Evolutionary conservation across 2,329 filamentous ascomycete genomes (phyloP).

Genomic region (Escovopsis sp.): DNA sequence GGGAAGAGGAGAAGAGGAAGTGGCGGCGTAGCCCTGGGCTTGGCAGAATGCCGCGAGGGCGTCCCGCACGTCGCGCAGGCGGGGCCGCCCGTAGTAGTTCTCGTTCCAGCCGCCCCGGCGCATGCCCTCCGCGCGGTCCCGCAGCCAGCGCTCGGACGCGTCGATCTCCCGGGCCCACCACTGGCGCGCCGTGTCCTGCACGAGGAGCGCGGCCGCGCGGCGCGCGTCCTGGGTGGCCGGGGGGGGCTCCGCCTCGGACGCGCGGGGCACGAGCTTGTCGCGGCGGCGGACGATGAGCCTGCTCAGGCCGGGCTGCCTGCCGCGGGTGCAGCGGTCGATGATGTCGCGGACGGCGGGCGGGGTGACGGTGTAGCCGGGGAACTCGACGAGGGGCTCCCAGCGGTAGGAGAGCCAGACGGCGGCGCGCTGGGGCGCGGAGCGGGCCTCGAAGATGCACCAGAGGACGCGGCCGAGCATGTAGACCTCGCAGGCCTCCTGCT

Average conservation of each 20-base stretch:
- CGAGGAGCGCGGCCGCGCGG: conserved; percentile 8
- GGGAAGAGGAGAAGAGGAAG: not conserved
- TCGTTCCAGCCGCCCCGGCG: conserved; percentile 30
- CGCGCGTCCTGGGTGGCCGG: conserved; percentile 16
- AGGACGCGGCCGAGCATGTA: conserved; percentile 47
- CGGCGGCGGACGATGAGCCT: conserved; percentile 27
- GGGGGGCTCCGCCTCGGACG: conserved; percentile 9
- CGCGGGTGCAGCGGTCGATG: conserved; percentile 36
- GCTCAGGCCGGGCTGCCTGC: conserved; percentile 29
- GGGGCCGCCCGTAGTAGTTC: conserved; percentile 35
- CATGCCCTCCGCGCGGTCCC: conserved; percentile 21
- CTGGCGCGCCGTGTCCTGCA: conserved; percentile 22
- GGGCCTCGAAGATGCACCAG: conserved; percentile 48
- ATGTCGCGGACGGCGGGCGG: conserved; percentile 29
- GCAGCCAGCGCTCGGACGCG: conserved; percentile 31
- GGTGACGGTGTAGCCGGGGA: conserved; percentile 35
- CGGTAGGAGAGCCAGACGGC: conserved; percentile 44
- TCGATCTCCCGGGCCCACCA: conserved; percentile 36
- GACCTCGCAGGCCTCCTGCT: conserved; percentile 43
- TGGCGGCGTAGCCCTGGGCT: conserved; percentile 5
- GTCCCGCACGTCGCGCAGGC: conserved; percentile 25
- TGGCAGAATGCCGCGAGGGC: conserved; percentile 15
- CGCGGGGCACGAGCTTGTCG: conserved; percentile 29
- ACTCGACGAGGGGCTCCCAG: conserved; percentile 39
- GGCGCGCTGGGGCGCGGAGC: conserved; percentile 39